A percentile compares a stretch with the other conserved stretches of the same genome.
Conservation (phyloP, 176 grass and related monocot species). For the Miscanthus lutarioriparius region DNA sequence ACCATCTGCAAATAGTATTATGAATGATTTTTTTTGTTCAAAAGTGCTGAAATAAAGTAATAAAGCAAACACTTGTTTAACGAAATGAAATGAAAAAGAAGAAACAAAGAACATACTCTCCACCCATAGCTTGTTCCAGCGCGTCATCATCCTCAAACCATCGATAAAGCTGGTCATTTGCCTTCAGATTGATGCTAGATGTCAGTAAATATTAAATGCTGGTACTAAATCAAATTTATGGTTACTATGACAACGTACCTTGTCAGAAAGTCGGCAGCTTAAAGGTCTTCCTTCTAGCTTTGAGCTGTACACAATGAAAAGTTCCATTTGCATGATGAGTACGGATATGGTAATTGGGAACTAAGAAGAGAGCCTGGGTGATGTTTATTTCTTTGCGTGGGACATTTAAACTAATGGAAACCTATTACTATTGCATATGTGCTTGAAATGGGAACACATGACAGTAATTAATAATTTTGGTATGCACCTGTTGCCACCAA, state of each 20-base stretch:
- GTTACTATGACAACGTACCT: constrained; percentile 45
- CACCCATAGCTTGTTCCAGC: constrained; percentile 84
- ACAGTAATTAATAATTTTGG: constrained; percentile 11
- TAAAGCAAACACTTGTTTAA: not conserved
- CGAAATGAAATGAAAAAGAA: constrained; percentile 20
- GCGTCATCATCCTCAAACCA: constrained; percentile 99
- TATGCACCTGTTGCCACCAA: constrained; percentile 89
- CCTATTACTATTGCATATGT: not conserved
- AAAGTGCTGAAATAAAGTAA: constrained; percentile 12
- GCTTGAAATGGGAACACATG: constrained; percentile 16
- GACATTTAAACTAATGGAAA: not conserved
- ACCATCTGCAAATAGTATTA: constrained; percentile 63
- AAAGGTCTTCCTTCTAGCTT: constrained; percentile 83
- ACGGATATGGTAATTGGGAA: constrained; percentile 18
- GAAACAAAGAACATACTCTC: constrained; percentile 69
- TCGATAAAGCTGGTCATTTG: constrained; percentile 72
- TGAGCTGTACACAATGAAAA: constrained; percentile 52
- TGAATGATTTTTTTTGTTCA: not conserved
- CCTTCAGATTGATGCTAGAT: constrained; percentile 51
- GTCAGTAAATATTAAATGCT: constrained; percentile 37
- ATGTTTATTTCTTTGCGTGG: not conserved
- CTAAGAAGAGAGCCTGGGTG: not conserved
- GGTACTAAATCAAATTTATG: not conserved
- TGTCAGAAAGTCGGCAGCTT: constrained; percentile 91
- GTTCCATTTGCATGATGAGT: constrained; percentile 13